A percentile compares a stretch with the other conserved stretches of the same genome.
Evolutionary conservation across 2,329 filamentous ascomycete species (phyloP).

Genomic region (Trichoderma brevicompactum): DNA sequence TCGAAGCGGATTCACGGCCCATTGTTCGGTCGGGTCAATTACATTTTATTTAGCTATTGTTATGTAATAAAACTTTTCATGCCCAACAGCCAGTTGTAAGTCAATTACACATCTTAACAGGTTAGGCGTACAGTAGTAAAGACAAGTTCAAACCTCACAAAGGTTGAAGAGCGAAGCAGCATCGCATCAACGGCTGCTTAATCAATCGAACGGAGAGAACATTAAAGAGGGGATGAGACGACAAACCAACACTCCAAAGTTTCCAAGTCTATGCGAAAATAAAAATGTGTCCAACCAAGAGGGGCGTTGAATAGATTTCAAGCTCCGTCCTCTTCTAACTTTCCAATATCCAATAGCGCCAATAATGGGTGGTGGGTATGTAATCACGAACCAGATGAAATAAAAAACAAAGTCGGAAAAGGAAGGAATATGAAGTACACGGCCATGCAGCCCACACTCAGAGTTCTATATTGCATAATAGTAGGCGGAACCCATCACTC

Average conservation of each 20-base stretch:
- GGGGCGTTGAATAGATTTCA: neutral
- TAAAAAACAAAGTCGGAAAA: neutral
- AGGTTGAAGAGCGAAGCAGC: no score
- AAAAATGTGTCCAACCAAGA: neutral
- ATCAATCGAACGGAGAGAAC: neutral
- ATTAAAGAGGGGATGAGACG: neutral
- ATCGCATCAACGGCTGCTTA: no score
- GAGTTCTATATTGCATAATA: neutral
- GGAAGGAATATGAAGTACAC: neutral
- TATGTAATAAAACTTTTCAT: no score
- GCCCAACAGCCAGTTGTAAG: no score
- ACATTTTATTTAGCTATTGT: no score
- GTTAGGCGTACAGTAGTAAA: no score
- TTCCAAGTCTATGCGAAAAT: neutral
- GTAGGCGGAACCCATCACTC: slow-evolving; percentile 8
- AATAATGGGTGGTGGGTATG: neutral
- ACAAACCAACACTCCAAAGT: neutral
- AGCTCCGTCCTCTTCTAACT: neutral
- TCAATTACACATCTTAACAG: no score
- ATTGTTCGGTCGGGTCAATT: no score
- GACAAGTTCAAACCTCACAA: no score
- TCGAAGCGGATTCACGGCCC: no score
- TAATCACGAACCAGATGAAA: neutral
- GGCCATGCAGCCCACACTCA: no score
- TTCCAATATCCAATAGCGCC: neutral